Base-by-base conservation (phyloP, 805 yeast species). In the Candida golubevii region DNA sequence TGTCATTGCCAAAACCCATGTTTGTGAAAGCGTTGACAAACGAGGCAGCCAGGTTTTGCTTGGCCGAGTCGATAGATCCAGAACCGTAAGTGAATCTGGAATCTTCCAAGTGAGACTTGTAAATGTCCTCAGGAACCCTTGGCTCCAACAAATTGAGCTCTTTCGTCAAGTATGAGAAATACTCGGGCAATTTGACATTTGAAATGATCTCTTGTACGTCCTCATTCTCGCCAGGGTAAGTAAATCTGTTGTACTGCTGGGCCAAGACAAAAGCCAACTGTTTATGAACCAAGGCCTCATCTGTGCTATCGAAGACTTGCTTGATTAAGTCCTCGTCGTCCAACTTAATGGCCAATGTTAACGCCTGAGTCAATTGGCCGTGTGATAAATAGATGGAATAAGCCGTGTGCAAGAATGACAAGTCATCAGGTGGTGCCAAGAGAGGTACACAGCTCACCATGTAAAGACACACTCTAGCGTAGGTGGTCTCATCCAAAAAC, bases 391-490 rank as follows among this genome's bases (percentile, higher is more conserved):
- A 91, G 54, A 93, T 88, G 31, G 88, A 72, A 63, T 71, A 93
- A 6, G 97, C 97, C 6, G 97, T 88, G 57, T 85, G 81, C 60
- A 93, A 76, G 61, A 91, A 89, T 5, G 88, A 78, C 33, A 78
- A 67, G 61, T 90, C 97, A 62, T 91, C 97, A 12, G 96, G 97
- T 11, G 96, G 96, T 33, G 97, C 95, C 60, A 93, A 74, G 49
- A 90, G 78, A 18, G 97, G 96, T n/a, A 91, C 97, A 67, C 99
- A 93, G 45, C 95, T 85, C 29, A 88, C 90, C 84, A 93, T 83
- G 65, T 93, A 93, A 50, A 87, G 79, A 60, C 99, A 90, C 30
- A 91, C 97, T 61, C 99, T 80, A 43, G 81, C 82, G 59, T 74
- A 90, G 3, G 95, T 87, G 59, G 82, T 76, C 46, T 82, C 83